phyloP scores from a whole-genome alignment of 495 filamentous ascomycete species.

The Lepraria neglecta region DNA sequence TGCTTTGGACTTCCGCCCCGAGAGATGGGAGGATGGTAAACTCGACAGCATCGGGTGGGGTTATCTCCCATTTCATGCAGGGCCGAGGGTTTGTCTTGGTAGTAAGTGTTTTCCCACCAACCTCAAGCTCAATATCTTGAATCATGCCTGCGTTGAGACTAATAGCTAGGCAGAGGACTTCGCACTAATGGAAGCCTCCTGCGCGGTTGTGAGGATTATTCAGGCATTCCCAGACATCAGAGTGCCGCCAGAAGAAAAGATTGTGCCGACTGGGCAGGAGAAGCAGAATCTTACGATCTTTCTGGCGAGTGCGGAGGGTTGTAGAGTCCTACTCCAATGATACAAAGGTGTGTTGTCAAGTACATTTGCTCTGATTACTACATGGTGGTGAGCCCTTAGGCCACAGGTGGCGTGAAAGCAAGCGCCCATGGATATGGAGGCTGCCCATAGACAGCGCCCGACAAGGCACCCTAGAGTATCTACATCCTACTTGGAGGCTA shows the following conservation, averaged over 20 bases:
- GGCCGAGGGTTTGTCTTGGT: slow-evolving; percentile 39
- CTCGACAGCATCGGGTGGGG: slow-evolving; percentile 44
- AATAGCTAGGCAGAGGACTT: slow-evolving; percentile 33
- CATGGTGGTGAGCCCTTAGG: too few relatives aligned
- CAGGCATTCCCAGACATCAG: slow-evolving; percentile 39
- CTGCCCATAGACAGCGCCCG: too few relatives aligned
- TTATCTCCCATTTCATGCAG: slow-evolving; percentile 64
- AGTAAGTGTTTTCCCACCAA: not conserved
- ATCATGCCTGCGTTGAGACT: too few relatives aligned
- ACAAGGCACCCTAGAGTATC: too few relatives aligned
- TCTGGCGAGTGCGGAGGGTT: slow-evolving; percentile 32
- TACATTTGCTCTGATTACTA: too few relatives aligned
- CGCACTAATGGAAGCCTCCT: slow-evolving; percentile 45
- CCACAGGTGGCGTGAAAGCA: too few relatives aligned
- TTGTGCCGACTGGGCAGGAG: slow-evolving; percentile 29
- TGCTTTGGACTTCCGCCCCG: slow-evolving; percentile 52
- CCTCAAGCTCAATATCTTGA: too few relatives aligned
- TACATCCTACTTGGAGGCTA: too few relatives aligned
- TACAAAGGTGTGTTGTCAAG: not conserved
- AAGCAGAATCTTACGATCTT: slow-evolving; percentile 32
- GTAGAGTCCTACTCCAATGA: slow-evolving; percentile 29
- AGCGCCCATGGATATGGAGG: too few relatives aligned
- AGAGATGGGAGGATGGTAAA: slow-evolving; percentile 52
- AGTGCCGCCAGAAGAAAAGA: slow-evolving; percentile 24
- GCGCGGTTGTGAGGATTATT: slow-evolving; percentile 40